Conservation (phyloP, 2,329 filamentous ascomycete genomes). For the Aurifilum marmelostoma region DNA sequence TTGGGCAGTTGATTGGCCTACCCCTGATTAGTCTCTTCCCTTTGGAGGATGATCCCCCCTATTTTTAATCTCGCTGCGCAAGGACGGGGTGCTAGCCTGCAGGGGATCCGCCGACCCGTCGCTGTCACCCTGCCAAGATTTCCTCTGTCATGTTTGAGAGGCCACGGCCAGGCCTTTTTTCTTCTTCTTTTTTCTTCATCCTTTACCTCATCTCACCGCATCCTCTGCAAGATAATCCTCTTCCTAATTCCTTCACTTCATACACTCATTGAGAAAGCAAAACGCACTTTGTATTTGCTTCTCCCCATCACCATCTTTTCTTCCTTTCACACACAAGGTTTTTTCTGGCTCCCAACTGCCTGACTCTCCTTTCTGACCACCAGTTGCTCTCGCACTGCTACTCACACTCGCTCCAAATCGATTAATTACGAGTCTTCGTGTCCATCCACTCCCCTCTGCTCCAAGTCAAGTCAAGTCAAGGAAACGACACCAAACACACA, state of each 20-base stretch:
- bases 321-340: neutral
- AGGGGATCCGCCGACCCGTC: neutral
- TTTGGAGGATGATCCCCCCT: slow-evolving; percentile 15
- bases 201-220: neutral
- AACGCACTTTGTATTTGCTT: neutral
- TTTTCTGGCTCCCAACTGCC: neutral
- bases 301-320: neutral
- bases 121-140: slow-evolving; percentile 6
- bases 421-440: neutral
- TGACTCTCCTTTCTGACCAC: neutral
- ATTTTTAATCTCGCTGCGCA: slow-evolving; percentile 18
- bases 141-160: neutral
- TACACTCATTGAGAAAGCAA: slow-evolving; percentile 1
- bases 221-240: neutral
- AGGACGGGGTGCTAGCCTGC: neutral
- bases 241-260: neutral
- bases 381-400: neutral
- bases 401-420: slow-evolving; percentile 3
- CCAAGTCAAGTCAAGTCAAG: neutral
- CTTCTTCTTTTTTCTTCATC: neutral
- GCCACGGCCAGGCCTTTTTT: neutral
- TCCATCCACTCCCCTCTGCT: neutral
- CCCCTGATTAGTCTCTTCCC: neutral
- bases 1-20: slow-evolving; percentile 1
- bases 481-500: slow-evolving; percentile 10